These are phyloP conservation scores for Backusella parvicylindrica DNA, from an alignment of 192 early-diverging fungal species.

Conservation along the genomic window DNA sequence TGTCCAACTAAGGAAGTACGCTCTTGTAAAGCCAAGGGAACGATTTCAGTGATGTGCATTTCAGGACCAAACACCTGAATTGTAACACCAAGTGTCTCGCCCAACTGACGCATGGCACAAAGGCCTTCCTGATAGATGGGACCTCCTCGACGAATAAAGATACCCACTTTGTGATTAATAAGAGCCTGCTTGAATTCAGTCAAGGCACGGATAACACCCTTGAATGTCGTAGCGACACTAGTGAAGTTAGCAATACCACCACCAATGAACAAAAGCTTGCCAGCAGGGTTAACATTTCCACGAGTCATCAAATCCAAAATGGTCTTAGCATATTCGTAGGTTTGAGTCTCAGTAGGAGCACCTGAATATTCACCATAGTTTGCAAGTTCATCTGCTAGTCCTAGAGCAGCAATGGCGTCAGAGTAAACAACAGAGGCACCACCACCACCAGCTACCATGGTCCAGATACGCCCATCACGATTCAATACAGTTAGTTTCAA, in stretches of 20 bases:
- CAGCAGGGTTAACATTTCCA: slow-evolving; percentile 70
- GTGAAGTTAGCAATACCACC: slow-evolving; percentile 99
- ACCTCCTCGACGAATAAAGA: slow-evolving; percentile 96
- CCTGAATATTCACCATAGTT: slow-evolving; percentile 99
- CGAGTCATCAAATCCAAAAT: slow-evolving; percentile 98
- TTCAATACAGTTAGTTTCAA: slow-evolving; percentile 97
- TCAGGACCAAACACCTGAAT: slow-evolving; percentile 97
- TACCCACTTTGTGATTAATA: slow-evolving; percentile 83
- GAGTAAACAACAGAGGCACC: slow-evolving; percentile 98
- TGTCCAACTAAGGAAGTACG: slow-evolving; percentile 47
- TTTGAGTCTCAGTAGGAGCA: slow-evolving; percentile 96
- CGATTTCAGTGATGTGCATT: slow-evolving; percentile 98
- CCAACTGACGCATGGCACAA: slow-evolving; percentile 87
- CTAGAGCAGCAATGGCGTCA: slow-evolving; percentile 95
- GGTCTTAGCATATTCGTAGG: slow-evolving; percentile 98
- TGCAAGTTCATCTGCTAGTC: slow-evolving; percentile 90
- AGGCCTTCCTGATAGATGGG: slow-evolving; percentile 99
- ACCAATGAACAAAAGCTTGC: slow-evolving; percentile 97
- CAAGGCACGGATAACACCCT: slow-evolving; percentile 95
- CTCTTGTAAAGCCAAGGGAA: slow-evolving; percentile 86
- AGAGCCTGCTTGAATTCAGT: slow-evolving; percentile 88
- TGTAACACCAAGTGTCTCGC: slow-evolving; percentile 89
- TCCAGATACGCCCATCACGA: slow-evolving; percentile 96
- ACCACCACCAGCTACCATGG: slow-evolving; percentile 99
- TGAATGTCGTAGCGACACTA: slow-evolving; percentile 98